Conservation (phyloP, 768 basidiomycete species). For the Leccinum incarnatum region DNA sequence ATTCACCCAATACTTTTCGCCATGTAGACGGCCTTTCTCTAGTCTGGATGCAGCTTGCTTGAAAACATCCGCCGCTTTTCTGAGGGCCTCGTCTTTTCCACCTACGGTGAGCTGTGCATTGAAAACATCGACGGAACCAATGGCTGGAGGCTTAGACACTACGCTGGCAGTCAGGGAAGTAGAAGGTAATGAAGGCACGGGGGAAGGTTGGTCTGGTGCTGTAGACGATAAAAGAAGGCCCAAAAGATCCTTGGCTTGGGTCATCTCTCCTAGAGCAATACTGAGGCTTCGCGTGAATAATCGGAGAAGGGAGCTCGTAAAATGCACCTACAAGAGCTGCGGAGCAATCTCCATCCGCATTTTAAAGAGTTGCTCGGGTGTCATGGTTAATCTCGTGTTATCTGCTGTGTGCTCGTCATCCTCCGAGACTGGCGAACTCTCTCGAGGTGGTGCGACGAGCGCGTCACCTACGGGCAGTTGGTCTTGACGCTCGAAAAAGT, state of each 20-base stretch:
- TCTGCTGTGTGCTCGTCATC: conserved; percentile 32
- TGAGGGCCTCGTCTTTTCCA: conserved; percentile 75
- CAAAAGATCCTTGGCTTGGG: conserved; percentile 70
- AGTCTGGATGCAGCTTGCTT: conserved; percentile 67
- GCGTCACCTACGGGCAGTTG: conserved; percentile 20
- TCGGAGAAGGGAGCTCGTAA: not conserved
- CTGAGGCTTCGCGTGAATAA: conserved; percentile 37
- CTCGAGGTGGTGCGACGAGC: conserved; percentile 26
- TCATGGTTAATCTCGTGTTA: conserved; percentile 49
- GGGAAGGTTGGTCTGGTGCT: conserved; percentile 33
- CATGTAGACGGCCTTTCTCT: conserved; percentile 56
- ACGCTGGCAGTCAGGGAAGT: conserved; percentile 55
- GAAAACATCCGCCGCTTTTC: conserved; percentile 71
- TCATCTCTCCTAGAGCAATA: conserved; percentile 77
- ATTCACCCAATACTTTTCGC: conserved; percentile 80
- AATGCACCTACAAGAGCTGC: conserved; percentile 63
- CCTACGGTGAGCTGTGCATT: conserved; percentile 71
- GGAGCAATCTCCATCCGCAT: conserved; percentile 72
- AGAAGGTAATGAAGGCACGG: conserved; percentile 28
- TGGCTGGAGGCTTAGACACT: conserved; percentile 64
- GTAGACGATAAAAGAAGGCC: conserved; percentile 50
- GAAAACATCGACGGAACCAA: conserved; percentile 66
- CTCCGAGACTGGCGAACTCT: conserved; percentile 25
- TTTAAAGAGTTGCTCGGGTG: conserved; percentile 65
- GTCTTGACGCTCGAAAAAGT: conserved; percentile 65